Conservation (phyloP, 1,139 yeast genomes). For the Kodamaea arcana region DNA sequence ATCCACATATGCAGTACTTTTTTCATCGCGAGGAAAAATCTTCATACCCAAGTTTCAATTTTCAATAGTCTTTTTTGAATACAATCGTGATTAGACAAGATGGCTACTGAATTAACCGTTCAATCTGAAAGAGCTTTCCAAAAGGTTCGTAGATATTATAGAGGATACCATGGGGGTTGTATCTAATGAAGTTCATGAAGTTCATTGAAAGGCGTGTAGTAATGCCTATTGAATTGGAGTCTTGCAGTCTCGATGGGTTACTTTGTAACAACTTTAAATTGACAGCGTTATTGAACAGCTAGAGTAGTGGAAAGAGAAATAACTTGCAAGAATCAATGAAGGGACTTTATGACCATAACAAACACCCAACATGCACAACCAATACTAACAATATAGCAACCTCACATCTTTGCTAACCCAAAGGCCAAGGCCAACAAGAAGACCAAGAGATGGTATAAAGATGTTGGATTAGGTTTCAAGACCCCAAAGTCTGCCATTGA, state of each 20-base stretch:
- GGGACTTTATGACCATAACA: too few relatives aligned
- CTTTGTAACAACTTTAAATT: too few relatives aligned
- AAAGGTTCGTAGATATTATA: slow-evolving; percentile 70
- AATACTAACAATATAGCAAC: slow-evolving; percentile 72
- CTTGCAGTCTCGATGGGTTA: too few relatives aligned
- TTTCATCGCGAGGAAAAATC: slow-evolving; percentile 4
- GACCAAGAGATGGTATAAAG: slow-evolving; percentile 99
- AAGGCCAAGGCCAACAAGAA: slow-evolving; percentile 98
- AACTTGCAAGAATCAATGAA: too few relatives aligned
- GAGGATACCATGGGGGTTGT: too few relatives aligned
- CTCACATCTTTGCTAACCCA: slow-evolving; percentile 99
- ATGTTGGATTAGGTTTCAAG: slow-evolving; percentile 99
- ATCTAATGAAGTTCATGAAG: too few relatives aligned
- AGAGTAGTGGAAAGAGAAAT: too few relatives aligned
- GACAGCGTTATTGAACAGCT: too few relatives aligned
- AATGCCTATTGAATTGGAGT: too few relatives aligned
- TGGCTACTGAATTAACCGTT: slow-evolving; percentile 99
- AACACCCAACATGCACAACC: too few relatives aligned
- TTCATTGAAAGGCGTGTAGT: too few relatives aligned
- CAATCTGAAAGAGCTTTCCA: slow-evolving; percentile 99
- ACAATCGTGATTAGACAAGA: slow-evolving; percentile 37
- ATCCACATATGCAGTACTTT: too few relatives aligned
- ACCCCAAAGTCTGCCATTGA: slow-evolving; percentile 98
- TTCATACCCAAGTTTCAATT: slow-evolving; percentile 5
- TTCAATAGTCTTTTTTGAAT: slow-evolving; percentile 10